A percentile compares a stretch with the other conserved stretches of the same genome.
Conservation (phyloP, 495 filamentous ascomycete genomes). For the Hyaloscypha hepaticicola region DNA sequence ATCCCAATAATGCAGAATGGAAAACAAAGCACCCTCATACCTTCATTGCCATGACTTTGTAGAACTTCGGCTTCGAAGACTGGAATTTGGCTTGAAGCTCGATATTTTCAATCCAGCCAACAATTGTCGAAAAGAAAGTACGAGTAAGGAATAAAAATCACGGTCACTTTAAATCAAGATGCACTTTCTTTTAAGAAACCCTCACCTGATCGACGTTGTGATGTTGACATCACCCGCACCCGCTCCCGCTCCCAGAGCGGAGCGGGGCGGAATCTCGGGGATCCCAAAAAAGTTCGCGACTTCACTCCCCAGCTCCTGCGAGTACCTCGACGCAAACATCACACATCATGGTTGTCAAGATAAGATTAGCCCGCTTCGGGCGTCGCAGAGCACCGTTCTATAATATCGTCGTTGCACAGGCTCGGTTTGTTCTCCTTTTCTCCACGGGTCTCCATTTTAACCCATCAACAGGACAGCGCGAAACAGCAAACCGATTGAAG, state of each 20-base stretch:
- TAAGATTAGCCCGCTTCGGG: slow-evolving; percentile 92
- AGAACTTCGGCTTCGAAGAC: slow-evolving; percentile 9
- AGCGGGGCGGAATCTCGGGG: slow-evolving; percentile 12
- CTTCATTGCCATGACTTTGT: slow-evolving; percentile 13
- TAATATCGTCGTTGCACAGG: slow-evolving; percentile 95
- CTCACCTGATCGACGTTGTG: background rate
- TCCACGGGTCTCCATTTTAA: background rate
- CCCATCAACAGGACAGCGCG: slow-evolving; percentile 60
- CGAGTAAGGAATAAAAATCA: background rate
- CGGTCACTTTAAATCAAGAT: background rate
- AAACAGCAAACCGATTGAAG: slow-evolving; percentile 85
- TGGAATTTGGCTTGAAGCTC: background rate
- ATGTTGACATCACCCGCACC: slow-evolving; percentile 23
- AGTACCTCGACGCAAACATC: background rate
- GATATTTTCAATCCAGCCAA: background rate
- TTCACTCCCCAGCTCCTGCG: background rate
- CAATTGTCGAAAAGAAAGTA: background rate
- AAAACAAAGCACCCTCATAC: slow-evolving; percentile 1
- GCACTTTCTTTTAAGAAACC: background rate
- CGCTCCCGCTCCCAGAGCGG: background rate
- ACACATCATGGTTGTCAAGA: slow-evolving; percentile 78
- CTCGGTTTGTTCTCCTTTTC: slow-evolving; percentile 61
- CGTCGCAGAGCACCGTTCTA: slow-evolving; percentile 83
- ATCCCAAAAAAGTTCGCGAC: slow-evolving; percentile 18
- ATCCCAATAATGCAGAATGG: background rate